phyloP scores from a whole-genome alignment of 805 yeast genomes.

The Metschnikowia orientalis region DNA sequence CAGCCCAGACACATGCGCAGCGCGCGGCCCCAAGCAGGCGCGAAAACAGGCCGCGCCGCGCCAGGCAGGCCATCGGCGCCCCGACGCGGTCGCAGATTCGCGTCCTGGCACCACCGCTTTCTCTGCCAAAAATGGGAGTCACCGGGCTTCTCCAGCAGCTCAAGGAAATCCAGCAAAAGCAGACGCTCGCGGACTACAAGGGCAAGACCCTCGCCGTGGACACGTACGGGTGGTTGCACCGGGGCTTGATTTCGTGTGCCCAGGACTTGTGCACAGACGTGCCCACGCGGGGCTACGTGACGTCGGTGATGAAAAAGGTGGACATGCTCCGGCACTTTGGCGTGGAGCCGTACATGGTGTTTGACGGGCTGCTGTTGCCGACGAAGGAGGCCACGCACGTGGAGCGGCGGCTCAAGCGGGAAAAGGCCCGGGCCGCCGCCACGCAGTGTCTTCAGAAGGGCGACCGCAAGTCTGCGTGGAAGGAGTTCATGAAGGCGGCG shows the following conservation, averaged over 20 bases:
- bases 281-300: conserved; percentile 70
- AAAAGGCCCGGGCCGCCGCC: conserved; percentile 56
- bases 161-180: conserved; percentile 64
- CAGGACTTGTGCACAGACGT: conserved; percentile 67
- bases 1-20: no score
- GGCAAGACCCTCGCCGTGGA: conserved; percentile 89
- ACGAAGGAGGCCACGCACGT: conserved; percentile 70
- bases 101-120: neutral
- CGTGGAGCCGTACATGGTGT: conserved; percentile 80
- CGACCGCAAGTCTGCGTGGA: conserved; percentile 56
- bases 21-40: no score
- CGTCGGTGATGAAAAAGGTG: conserved; percentile 63
- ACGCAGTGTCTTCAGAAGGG: conserved; percentile 48
- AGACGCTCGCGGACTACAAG: conserved; percentile 53
- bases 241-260: conserved; percentile 79
- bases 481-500: conserved; percentile 70
- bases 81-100: no score
- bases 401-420: conserved; percentile 56
- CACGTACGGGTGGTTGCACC: conserved; percentile 94
- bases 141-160: conserved; percentile 76
- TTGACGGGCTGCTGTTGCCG: conserved; percentile 87
- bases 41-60: no score
- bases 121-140: conserved; percentile 68
- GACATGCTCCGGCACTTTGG: conserved; percentile 62
- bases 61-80: no score